These are phyloP conservation scores for Helenozyma baotianmanensis DNA, from an alignment of 805 yeast species.

Conservation along the genomic window DNA sequence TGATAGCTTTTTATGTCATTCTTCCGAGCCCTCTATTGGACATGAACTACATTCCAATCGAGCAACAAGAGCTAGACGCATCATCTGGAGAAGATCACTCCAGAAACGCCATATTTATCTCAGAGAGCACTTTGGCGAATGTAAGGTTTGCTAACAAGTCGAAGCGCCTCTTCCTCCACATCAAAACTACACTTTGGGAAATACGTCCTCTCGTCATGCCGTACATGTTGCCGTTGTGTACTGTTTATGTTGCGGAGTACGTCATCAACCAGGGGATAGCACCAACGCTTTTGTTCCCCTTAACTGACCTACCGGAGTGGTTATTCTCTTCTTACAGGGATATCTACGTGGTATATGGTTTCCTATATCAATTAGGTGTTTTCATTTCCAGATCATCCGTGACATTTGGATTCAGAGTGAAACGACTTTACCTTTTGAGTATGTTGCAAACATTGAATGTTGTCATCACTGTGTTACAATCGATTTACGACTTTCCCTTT, in stretches of 20 bases:
- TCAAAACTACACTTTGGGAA: conserved; percentile 3
- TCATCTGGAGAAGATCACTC: too few relatives aligned
- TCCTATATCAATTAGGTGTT: conserved; percentile 88
- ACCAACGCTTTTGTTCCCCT: conserved; percentile 79
- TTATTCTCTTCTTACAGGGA: conserved; percentile 66
- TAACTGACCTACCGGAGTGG: conserved; percentile 58
- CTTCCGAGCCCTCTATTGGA: conserved; percentile 15
- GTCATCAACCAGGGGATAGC: conserved; percentile 87
- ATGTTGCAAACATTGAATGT: conserved; percentile 65
- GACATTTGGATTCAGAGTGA: conserved; percentile 53
- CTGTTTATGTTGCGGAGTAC: conserved; percentile 85
- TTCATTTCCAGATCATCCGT: conserved; percentile 87
- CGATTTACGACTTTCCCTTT: conserved; percentile 52
- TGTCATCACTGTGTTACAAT: conserved; percentile 54
- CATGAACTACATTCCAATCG: too few relatives aligned
- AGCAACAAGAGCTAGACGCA: too few relatives aligned
- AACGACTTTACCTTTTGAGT: conserved; percentile 56
- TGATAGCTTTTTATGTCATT: conserved; percentile 24
- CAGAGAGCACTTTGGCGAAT: too few relatives aligned
- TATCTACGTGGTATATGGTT: conserved; percentile 86
- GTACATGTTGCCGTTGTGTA: conserved; percentile 76
- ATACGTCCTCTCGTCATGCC: conserved; percentile 50
- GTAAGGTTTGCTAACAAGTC: too few relatives aligned
- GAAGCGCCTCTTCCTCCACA: conserved; percentile 2
- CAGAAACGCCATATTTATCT: too few relatives aligned